Conservation (phyloP, 1,139 yeast species). For the Pichia sp. region DNA sequence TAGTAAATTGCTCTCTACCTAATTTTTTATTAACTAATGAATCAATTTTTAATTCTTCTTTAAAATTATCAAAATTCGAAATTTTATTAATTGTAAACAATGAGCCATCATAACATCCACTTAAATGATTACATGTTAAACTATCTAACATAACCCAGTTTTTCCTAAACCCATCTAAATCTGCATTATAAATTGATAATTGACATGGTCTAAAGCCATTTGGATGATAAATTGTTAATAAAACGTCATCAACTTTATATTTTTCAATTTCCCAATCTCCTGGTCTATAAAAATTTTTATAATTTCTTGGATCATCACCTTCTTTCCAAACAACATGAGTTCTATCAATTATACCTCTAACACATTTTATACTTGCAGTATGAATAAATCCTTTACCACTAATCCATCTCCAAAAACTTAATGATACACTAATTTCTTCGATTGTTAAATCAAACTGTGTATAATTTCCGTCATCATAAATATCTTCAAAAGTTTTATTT, state of each 20-base stretch:
- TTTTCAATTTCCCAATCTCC: slow-evolving; percentile 93
- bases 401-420: slow-evolving; percentile 81
- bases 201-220: slow-evolving; percentile 74
- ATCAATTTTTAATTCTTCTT: slow-evolving; percentile 24
- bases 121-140: slow-evolving; percentile 74
- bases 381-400: slow-evolving; percentile 84
- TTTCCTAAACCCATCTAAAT: slow-evolving; percentile 69
- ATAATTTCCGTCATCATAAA: slow-evolving; percentile 81
- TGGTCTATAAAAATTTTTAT: slow-evolving; percentile 64
- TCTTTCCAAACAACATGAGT: slow-evolving; percentile 81
- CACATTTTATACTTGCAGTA: slow-evolving; percentile 74
- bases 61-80: slow-evolving; percentile 47
- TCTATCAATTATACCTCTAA: slow-evolving; percentile 88
- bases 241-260: slow-evolving; percentile 75
- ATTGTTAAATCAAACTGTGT: slow-evolving; percentile 91
- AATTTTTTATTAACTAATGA: slow-evolving; percentile 19
- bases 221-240: slow-evolving; percentile 80
- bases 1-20: slow-evolving; percentile 16
- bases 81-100: slow-evolving; percentile 84
- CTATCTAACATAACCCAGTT: slow-evolving; percentile 92
- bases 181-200: slow-evolving; percentile 82
- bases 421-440: slow-evolving; percentile 74
- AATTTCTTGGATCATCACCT: slow-evolving; percentile 75
- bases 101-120: slow-evolving; percentile 91
- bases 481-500: slow-evolving; percentile 9